Base-by-base conservation (phyloP, 495 filamentous ascomycete genomes). In the Talaromyces borbonicus region DNA sequence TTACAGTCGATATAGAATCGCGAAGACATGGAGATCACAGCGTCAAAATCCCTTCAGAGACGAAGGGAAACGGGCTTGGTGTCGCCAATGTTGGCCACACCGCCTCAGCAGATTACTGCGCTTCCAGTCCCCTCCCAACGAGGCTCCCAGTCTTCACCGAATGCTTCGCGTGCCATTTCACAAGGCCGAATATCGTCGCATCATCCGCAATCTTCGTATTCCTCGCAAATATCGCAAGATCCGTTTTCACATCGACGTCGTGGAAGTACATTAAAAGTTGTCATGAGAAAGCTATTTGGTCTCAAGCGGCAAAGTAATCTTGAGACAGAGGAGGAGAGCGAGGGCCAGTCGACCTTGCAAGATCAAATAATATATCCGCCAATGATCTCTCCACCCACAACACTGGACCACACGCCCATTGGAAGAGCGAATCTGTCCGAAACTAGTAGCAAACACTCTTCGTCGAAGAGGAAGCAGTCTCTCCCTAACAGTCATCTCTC, bases 221-320 rank as follows among this genome's bases (percentile, higher is more conserved):
- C 51, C 30, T 42, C 33, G 22, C 16, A 33, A 4, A 7, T 42
- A 25, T 49, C 42, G 24, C 38, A 48, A n/a, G 42, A 48, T 15
- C 32, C 58, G 0, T 23, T 55, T 9, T 46, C 48, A 15, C 63
- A 66, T 43, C 68, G 68, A 20, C 64, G 68, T 7, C 67, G 62
- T 0, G 68, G 62, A 8, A 72, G 66, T 44, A 68, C 68, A 1
- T 44, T 70, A 33, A 70, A 68, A 46, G 69, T 64, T 2, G 68
- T 72, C 8, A 72, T 72, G 68, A 62, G 64, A 30, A 72, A 65
- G 52, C 66, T 72, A 19, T 72, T 72, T 54, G 68, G 59, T 16
- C 55, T 64, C 3, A 69, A 66, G 51, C 49, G 63, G 42, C 63
- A 65, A n/a, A 67, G 68, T 19, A 55, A 65, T 36, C 27, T 57